Evolutionary conservation across 2,329 filamentous ascomycete species (phyloP), one percentile per base, ranked within the genome.

Genomic region (Teratosphaeria nubilosa): DNA sequence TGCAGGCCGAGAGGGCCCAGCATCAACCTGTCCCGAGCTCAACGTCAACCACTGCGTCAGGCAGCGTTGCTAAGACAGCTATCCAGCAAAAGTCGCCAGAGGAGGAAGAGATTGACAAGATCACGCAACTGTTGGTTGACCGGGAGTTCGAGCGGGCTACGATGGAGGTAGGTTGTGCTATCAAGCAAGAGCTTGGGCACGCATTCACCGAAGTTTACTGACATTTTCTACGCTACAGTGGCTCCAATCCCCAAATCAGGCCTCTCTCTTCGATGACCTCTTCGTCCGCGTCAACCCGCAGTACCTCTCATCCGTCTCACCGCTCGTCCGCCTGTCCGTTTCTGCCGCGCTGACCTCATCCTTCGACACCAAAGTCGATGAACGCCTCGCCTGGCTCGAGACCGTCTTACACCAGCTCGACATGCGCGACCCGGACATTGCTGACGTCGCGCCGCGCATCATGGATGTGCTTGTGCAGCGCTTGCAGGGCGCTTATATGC

Each of bases 61-160:
- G 41, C n/a, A 48, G 41, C n/a, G 41, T n/a, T n/a, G 63, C 65
- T 13, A 68, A 67, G 20, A 66, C 71, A 27, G 66, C 68, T 22
- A 70, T 67, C 24, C 69, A 75, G 63, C 71, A 77, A 73, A 68
- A 77, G 64, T 65, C 78, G 66, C 57, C 62, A 11, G 79, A 81
- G 63, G 78, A 83, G 54, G 62, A 75, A 6, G 85, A 90, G 66
- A 78, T 86, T 24, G 78, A 82, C 20, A 75, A 78, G 25, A 85
- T 92, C 59, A 83, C 84, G 54, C 73, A 77, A 54, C 74, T 84
- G 51, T 84, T 94, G 73, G 77, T 80, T 37, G 78, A 81, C 31
- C 82, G 82, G 24, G 68, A 74, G 37, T 78, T 71, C 57, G 75
- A 78, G 62, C 72, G 75, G 34, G 77, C 75, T 53, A 78, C 77